Conservation (phyloP, 2,329 filamentous ascomycete genomes). For the Stemphylium beticola region DNA sequence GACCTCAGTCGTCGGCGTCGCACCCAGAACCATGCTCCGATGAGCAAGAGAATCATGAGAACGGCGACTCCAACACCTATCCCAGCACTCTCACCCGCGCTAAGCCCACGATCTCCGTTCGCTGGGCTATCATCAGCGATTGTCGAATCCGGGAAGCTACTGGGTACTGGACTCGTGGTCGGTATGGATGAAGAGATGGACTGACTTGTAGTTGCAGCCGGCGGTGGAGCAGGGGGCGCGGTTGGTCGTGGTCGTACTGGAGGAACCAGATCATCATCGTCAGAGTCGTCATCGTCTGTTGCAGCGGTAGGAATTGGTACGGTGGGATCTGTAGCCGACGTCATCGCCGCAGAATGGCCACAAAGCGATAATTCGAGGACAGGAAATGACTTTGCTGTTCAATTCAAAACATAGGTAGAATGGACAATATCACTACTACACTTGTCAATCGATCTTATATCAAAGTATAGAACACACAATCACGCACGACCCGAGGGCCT, state of each 20-base stretch:
- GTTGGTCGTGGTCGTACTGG: too few species aligned
- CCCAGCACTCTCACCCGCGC: slow-evolving; percentile 20
- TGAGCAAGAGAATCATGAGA: slow-evolving; percentile 14
- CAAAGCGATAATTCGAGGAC: neutral
- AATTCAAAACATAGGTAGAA: neutral
- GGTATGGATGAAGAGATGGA: too few species aligned
- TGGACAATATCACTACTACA: neutral
- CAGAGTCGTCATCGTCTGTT: too few species aligned
- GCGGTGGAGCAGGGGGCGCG: too few species aligned
- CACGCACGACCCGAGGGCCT: neutral
- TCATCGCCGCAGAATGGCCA: neutral
- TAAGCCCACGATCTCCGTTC: neutral
- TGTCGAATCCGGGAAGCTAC: too few species aligned
- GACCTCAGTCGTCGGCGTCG: slow-evolving; percentile 13
- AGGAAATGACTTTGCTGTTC: neutral
- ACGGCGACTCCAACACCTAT: slow-evolving; percentile 27
- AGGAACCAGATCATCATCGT: too few species aligned
- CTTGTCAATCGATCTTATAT: neutral
- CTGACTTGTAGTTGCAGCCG: too few species aligned
- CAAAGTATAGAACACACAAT: neutral
- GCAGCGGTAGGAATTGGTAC: too few species aligned
- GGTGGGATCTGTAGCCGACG: too few species aligned
- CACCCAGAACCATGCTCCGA: slow-evolving; percentile 19
- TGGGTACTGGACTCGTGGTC: too few species aligned
- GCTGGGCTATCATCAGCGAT: too few species aligned